These are phyloP conservation scores for Scytalidium lignicola DNA, from an alignment of 2,329 filamentous ascomycete genomes.

Conservation along the genomic window DNA sequence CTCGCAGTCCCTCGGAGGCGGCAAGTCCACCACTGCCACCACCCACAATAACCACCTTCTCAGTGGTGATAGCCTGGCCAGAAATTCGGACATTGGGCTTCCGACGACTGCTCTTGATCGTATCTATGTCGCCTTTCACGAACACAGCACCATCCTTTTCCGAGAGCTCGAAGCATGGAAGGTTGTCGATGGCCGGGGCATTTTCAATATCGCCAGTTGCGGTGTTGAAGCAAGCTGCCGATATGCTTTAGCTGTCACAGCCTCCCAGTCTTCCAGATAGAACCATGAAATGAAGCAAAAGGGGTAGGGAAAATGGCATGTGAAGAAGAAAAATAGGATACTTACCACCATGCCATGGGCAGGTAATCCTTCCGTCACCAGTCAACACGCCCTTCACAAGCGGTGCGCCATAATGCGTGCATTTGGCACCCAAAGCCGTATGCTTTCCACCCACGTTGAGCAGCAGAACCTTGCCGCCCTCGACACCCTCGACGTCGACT, in stretches of 20 bases:
- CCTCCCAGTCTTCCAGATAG: no score
- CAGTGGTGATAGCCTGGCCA: slow-evolving; percentile 43
- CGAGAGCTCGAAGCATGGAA: slow-evolving; percentile 74
- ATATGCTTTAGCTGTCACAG: slow-evolving; percentile 4
- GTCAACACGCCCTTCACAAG: slow-evolving; percentile 81
- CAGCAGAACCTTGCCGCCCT: slow-evolving; percentile 80
- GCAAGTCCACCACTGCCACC: slow-evolving; percentile 83
- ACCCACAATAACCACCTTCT: slow-evolving; percentile 76
- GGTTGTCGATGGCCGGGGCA: slow-evolving; percentile 81
- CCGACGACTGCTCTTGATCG: slow-evolving; percentile 71
- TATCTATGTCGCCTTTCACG: slow-evolving; percentile 71
- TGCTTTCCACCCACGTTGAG: slow-evolving; percentile 72
- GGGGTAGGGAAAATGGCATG: slow-evolving; percentile 6
- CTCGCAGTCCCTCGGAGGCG: slow-evolving; percentile 74
- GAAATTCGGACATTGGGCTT: slow-evolving; percentile 70
- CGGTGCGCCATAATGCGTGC: slow-evolving; percentile 89
- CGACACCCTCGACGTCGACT: slow-evolving; percentile 83
- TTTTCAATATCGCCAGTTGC: slow-evolving; percentile 91
- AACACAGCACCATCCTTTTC: slow-evolving; percentile 82
- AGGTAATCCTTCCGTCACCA: slow-evolving; percentile 76
- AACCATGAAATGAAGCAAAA: no score
- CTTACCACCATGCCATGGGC: slow-evolving; percentile 92
- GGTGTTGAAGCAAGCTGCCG: slow-evolving; percentile 82
- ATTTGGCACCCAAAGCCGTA: slow-evolving; percentile 77
- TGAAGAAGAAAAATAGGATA: not conserved